Evolutionary conservation across 257 asterid species (phyloP), one percentile per base, ranked within the genome.

Genomic region (Datura wrightii): DNA sequence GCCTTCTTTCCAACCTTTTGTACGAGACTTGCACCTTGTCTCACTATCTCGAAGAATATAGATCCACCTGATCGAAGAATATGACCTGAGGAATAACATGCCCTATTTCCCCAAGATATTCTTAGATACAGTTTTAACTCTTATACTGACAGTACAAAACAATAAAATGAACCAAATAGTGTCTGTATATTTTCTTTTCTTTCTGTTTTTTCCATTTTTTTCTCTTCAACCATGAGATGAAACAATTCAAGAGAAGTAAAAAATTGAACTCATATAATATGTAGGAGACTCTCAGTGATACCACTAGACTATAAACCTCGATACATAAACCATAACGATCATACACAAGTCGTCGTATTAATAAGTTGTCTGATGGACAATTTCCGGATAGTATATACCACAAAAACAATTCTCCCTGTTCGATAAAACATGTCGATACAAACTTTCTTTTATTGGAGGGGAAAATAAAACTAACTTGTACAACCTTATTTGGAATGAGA

Each of bases 401-500:
- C 59, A 74, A 74, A 24, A 76, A 76, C 63, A 76, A 31, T 34
- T 76, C 82, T 63, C 82, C 82, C 48, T 10, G 0, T 46, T 76
- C 48, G 31, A 15, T 31, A 50, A 52, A 76, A 31, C 34, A 31
- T 31, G 63, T 76, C 82, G 6, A 76, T 3, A 76, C 82, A 76
- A 76, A 76, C 62, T 14, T 2, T 18, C 48, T 52, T 76, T 76
- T 76, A 76, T 76, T 76, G 63, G 24, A 31, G 62, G 34, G 63
- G 41, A 15, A 31, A 31, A 31, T 1, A 52, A 7, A 76, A 52
- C 31, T 0, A 76, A 76, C 82, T 76, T 14, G 5, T 52, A 76
- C 2, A 24, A 24, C 48, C 11, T 76, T 76, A 76, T 76, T 76
- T 52, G 63, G 82, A 52, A 76, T 76, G 82, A 76, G 36, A 76